Base-by-base conservation (phyloP, 768 basidiomycete genomes). In the Xerocomus spinulosus region DNA sequence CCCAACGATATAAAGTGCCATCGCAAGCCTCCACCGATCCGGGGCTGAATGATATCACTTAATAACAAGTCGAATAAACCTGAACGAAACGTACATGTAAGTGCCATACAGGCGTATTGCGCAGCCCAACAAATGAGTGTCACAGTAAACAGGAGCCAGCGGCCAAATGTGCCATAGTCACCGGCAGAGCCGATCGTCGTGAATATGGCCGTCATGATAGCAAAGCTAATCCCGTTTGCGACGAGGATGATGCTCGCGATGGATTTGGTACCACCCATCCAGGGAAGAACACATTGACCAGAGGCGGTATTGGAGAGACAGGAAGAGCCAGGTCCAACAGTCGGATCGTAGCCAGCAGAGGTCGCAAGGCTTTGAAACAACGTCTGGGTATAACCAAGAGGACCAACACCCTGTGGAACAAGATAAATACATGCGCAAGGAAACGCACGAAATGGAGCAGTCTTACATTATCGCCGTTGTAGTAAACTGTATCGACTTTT, bases 81-180 rank as follows among this genome's bases (percentile, higher is more conserved):
- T 2, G 3, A 18, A 41, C 4, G 14, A 34, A 15, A 69, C 79
- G 18, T 56, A 86, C 86, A 69, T 0, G 85, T 87, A 18, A 92
- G 71, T 18, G 78, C 73, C 76, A 92, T 82, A 60, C 79, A 83
- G 0, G 85, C 80, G 54, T 84, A 92, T 58, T 90, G 87, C 3
- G 87, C 78, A 1, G 69, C 84, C 90, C 90, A 92, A 51, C 86
- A 90, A 29, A 91, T 72, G 36, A 81, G 66, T 0, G 89, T 92
- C 9, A 84, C 63, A 15, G 73, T 73, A 20, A 90, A 68, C n/a
- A 92, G 71, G 9, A 91, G 63, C 86, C 87, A 91, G 13, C 84
- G 79, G 17, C 87, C 87, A 56, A 91, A 88, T 18, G 53, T 66
- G 10, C 67, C 66, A 39, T 67, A 69, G 29, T 67, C 66, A 7